These are phyloP conservation scores for Aspergillus neoniger DNA, from an alignment of 2,329 filamentous ascomycete species.

Conservation along the genomic window DNA sequence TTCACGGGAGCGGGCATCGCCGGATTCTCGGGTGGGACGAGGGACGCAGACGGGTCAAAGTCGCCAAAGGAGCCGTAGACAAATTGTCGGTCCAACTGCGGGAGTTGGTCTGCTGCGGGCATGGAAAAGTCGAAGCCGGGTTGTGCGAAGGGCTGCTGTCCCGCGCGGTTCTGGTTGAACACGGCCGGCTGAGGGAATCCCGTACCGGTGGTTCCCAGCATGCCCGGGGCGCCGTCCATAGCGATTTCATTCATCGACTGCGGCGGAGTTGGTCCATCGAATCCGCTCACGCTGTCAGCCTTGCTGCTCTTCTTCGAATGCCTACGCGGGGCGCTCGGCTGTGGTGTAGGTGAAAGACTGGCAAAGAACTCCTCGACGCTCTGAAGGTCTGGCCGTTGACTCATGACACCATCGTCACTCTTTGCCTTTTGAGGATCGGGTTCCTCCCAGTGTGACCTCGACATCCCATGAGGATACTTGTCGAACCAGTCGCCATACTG, in stretches of 20 bases:
- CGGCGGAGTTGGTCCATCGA: constrained; percentile 31
- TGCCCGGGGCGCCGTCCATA: constrained; percentile 33
- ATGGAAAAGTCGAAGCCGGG: constrained; percentile 42
- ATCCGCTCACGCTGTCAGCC: constrained; percentile 23
- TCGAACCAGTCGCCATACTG: constrained; percentile 99
- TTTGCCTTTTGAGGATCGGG: constrained; percentile 72
- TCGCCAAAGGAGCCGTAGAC: constrained; percentile 71
- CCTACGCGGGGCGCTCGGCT: constrained; percentile 50
- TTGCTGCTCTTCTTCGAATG: constrained; percentile 33
- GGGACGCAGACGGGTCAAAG: constrained; percentile 46
- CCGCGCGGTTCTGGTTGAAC: constrained; percentile 31
- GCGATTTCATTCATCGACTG: constrained; percentile 31
- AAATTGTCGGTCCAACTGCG: constrained; percentile 73
- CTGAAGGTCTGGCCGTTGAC: constrained; percentile 85
- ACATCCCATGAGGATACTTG: constrained; percentile 88
- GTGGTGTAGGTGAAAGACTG: constrained; percentile 66
- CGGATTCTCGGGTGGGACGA: constrained; percentile 32
- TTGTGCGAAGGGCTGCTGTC: constrained; percentile 31
- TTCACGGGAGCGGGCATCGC: constrained; percentile 29
- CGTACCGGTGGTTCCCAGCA: constrained; percentile 31
- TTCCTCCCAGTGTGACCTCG: constrained; percentile 79
- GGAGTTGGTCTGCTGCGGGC: constrained; percentile 50
- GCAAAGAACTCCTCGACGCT: constrained; percentile 95
- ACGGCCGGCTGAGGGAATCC: constrained; percentile 42
- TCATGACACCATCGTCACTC: constrained; percentile 83